Percentiles rank a stretch among this genome's conserved stretches.
Conservation (phyloP, 371 early-diverging fungal genomes). For the Apophysomyces ossiformis region DNA sequence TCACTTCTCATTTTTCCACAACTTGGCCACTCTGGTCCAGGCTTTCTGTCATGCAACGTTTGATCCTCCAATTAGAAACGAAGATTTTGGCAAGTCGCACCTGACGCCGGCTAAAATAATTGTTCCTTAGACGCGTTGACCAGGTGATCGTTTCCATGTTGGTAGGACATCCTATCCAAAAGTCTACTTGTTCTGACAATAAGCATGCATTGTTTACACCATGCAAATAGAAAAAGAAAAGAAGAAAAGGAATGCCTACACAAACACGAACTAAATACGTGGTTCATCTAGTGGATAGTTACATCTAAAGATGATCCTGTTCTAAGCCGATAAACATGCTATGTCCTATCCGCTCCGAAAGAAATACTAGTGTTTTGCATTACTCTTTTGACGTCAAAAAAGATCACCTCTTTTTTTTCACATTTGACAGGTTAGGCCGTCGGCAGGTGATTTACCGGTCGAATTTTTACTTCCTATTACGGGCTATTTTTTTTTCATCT, state of each 20-base stretch:
- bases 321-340: no score
- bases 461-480: neutral
- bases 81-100: neutral
- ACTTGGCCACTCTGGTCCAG: neutral
- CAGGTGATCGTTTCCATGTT: slow-evolving; percentile 1
- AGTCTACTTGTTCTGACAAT: neutral
- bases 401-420: neutral
- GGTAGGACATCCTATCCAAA: neutral
- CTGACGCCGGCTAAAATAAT: slow-evolving; percentile 8
- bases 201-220: no score
- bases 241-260: neutral
- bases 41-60: neutral
- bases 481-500: neutral
- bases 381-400: neutral
- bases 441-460: slow-evolving; percentile 9
- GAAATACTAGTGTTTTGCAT: no score
- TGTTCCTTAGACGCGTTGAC: neutral
- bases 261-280: no score
- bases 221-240: no score
- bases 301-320: no score
- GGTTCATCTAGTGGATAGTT: no score
- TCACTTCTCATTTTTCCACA: no score
- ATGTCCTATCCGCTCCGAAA: no score
- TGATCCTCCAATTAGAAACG: neutral
- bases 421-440: slow-evolving; percentile 3